Percentiles rank a stretch among this genome's conserved stretches.
These are phyloP conservation scores for Ambrosia trifida DNA, from an alignment of 129 eudicot genomes.

Conservation along the genomic window DNA sequence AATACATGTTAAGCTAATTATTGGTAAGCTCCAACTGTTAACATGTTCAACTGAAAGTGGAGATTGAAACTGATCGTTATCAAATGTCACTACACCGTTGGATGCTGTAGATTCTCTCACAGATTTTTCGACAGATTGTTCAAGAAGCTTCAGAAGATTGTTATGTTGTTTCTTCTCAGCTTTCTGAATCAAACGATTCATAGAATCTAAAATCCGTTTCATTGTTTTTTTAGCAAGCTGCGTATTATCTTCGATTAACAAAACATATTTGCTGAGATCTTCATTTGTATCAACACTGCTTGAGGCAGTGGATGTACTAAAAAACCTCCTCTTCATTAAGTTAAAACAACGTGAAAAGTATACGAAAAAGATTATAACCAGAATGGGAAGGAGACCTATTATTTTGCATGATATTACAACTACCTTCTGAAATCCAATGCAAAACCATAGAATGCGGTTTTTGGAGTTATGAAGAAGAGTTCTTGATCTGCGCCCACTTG, in stretches of 20 bases:
- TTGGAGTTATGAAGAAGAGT: no score
- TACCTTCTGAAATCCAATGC: slow-evolving; percentile 1
- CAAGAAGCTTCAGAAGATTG: not conserved
- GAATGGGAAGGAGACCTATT: no score
- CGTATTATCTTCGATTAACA: not conserved
- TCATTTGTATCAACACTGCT: not conserved
- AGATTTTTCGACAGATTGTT: not conserved
- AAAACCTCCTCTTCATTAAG: no score
- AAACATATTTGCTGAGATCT: not conserved
- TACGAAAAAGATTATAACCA: no score
- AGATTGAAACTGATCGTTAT: not conserved
- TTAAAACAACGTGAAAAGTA: no score
- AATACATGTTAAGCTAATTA: slow-evolving; percentile 13
- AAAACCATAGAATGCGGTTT: not conserved
- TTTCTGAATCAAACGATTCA: no score
- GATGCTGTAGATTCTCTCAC: not conserved
- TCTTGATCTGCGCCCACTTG: not conserved
- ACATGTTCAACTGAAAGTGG: no score
- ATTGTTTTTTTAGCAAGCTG: not conserved
- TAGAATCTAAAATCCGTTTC: no score
- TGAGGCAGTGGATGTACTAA: not conserved
- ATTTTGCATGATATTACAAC: not conserved
- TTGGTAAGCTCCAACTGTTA: slow-evolving; percentile 11
- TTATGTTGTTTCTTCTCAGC: not conserved
- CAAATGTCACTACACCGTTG: not conserved